Conservation (phyloP, 768 basidiomycete genomes). For the Phylloporus arenicola region DNA sequence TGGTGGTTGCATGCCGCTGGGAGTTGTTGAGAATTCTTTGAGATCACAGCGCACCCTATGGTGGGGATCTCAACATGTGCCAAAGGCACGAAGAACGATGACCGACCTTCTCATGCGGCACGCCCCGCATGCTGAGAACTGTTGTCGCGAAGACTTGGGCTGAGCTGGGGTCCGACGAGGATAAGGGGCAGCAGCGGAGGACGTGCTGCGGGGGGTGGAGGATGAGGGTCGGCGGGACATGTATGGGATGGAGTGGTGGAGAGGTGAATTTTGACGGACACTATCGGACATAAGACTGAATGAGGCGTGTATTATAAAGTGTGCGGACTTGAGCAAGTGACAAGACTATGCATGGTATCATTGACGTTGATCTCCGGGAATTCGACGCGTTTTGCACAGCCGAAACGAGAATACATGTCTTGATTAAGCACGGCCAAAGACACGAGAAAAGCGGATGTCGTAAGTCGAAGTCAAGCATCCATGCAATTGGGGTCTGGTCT, state of each 20-base stretch:
- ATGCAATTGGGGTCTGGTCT: conserved; percentile 23
- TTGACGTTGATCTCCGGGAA: conserved; percentile 29
- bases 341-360: conserved; percentile 16
- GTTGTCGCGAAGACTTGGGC: conserved; percentile 72
- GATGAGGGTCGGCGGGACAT: conserved; percentile 60
- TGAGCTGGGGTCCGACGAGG: conserved; percentile 51
- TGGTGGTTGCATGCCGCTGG: conserved; percentile 35
- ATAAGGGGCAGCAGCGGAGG: conserved; percentile 31
- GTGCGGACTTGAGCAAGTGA: conserved; percentile 17
- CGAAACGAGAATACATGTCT: conserved; percentile 13
- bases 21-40: conserved; percentile 64
- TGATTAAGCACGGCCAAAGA: conserved; percentile 23
- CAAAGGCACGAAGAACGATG: background rate
- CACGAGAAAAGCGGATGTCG: conserved; percentile 34
- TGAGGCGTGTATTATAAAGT: conserved; percentile 14
- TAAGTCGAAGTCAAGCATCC: conserved; percentile 30
- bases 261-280: conserved; percentile 26
- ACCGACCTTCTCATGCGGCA: conserved; percentile 81
- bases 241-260: conserved; percentile 7
- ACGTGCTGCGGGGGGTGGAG: conserved; percentile 25
- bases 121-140: conserved; percentile 91
- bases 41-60: conserved; percentile 87
- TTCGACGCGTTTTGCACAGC: conserved; percentile 23
- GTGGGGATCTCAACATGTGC: background rate
- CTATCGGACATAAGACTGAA: conserved; percentile 21